Evolutionary conservation across 176 grass and related monocot genomes (phyloP), one percentile per base, ranked within the genome.

Genomic region (Saccharum spontaneum): DNA sequence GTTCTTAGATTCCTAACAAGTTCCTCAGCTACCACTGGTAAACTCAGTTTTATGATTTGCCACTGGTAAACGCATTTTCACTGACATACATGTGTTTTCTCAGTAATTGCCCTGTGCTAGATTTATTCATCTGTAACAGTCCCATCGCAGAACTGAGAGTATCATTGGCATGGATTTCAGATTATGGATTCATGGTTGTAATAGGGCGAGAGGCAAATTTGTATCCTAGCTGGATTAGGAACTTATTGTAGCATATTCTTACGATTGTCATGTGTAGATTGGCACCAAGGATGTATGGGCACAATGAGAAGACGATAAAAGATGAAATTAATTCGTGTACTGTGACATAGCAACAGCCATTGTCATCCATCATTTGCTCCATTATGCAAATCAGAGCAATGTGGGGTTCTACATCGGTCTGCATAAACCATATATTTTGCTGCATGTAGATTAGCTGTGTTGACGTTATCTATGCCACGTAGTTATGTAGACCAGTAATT

Each of bases 181-280:
- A 45, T 79, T 70, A 6, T 28, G 23, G 36, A 28, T 61, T 61
- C 75, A 39, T 70, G 37, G 74, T 78, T 78, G 40, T 64, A 64
- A 26, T 50, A 39, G 57, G 68, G 37, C 15, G 7, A 33, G 49
- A 23, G 26, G 1, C 3, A 59, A 62, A 4, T 52, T 23, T 79
- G 50, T 78, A 78, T 85, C 38, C 49, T 69, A 59, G 39, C 39
- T 80, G 68, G 22, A 79, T 79, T 79, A 24, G 41, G 57, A 48
- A 65, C 62, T 26, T 41, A 37, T 7, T 82, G 26, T 48, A 67
- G 28, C 63, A 50, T 68, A 38, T 69, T 28, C 17, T 59, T 59
- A 20, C 38, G 71, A 60, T 60, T 48, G 28, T 36, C 59, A 54
- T 75, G 4, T 87, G 44, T 59, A 69, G 55, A 60, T 60, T 23